Evolutionary conservation across 2,329 filamentous ascomycete genomes (phyloP).

Genomic region (Emmonsiellopsis sp.): DNA sequence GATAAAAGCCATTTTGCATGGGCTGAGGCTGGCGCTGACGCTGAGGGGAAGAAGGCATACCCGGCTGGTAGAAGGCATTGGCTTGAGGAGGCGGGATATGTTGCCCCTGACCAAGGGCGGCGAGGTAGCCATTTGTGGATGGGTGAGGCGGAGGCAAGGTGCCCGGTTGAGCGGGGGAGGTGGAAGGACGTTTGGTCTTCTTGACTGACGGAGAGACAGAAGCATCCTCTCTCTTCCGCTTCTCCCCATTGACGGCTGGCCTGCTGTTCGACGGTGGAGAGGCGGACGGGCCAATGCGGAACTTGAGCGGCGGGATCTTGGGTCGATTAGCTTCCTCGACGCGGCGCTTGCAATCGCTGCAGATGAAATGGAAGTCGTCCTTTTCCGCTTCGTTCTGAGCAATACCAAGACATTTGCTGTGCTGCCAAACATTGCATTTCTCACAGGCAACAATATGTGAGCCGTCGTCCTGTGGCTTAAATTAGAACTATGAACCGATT

Average conservation of each 20-base stretch:
- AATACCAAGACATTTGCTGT: conserved; percentile 83
- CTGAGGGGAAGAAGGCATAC: neutral
- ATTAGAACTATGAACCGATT: neutral
- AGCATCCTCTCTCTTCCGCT: conserved; percentile 14
- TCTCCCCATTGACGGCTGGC: conserved; percentile 10
- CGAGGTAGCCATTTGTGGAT: neutral
- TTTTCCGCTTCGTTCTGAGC: conserved; percentile 68
- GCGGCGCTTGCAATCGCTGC: conserved; percentile 63
- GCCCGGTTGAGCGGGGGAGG: conserved; percentile 1
- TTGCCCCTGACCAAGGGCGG: neutral
- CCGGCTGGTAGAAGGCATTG: neutral
- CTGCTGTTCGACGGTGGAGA: conserved; percentile 30
- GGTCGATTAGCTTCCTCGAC: conserved; percentile 53
- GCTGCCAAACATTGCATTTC: conserved; percentile 90
- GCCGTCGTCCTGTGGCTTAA: conserved; percentile 60
- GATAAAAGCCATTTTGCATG: neutral
- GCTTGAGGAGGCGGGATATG: neutral
- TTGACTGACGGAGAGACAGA: conserved; percentile 19
- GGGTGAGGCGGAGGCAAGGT: neutral
- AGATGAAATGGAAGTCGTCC: conserved; percentile 81
- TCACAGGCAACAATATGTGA: conserved; percentile 92
- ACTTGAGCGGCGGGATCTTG: conserved; percentile 53
- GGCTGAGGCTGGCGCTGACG: neutral
- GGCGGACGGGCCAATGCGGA: conserved; percentile 43
- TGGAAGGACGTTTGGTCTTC: conserved; percentile 9